Conservation (phyloP, 2,329 filamentous ascomycete species). For the Clarireedia sp. region DNA sequence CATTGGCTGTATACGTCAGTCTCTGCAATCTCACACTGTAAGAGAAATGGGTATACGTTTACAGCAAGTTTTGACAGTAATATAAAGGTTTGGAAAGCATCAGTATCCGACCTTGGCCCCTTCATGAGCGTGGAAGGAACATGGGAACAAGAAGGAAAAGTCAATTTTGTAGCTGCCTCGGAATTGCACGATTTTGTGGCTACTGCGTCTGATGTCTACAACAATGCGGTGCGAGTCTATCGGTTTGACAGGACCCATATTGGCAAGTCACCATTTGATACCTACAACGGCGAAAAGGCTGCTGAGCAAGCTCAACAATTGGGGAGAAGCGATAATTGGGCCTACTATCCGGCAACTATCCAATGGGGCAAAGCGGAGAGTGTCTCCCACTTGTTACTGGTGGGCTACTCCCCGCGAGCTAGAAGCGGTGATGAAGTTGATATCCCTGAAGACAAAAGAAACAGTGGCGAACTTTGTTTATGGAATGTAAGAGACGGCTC, state of each 20-base stretch:
- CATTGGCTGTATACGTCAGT: slow-evolving; percentile 59
- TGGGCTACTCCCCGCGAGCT: slow-evolving; percentile 56
- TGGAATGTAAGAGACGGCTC: slow-evolving; percentile 42
- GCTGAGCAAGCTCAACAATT: slow-evolving; percentile 19
- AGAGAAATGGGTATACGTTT: slow-evolving; percentile 38
- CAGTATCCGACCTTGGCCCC: slow-evolving; percentile 28
- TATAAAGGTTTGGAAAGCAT: slow-evolving; percentile 50
- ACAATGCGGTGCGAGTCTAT: slow-evolving; percentile 51
- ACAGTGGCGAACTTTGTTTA: slow-evolving; percentile 51
- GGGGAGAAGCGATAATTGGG: slow-evolving; percentile 40
- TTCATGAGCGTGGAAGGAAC: slow-evolving; percentile 40
- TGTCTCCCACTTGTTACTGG: slow-evolving; percentile 45
- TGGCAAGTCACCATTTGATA: slow-evolving; percentile 22
- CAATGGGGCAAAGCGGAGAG: slow-evolving; percentile 46
- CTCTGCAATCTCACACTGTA: slow-evolving; percentile 51
- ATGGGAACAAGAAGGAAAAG: slow-evolving; percentile 50
- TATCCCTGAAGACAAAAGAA: slow-evolving; percentile 50
- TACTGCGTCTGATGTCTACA: slow-evolving; percentile 49
- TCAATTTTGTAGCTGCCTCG: slow-evolving; percentile 55
- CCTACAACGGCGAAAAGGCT: slow-evolving; percentile 24
- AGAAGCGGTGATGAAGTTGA: slow-evolving; percentile 42
- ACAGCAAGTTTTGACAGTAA: slow-evolving; percentile 56
- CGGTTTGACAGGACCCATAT: slow-evolving; percentile 33
- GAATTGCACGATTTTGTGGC: slow-evolving; percentile 41
- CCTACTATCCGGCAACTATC: slow-evolving; percentile 55